Evolutionary conservation across 257 asterid genomes (phyloP).

Genomic region (Ballota nigra): DNA sequence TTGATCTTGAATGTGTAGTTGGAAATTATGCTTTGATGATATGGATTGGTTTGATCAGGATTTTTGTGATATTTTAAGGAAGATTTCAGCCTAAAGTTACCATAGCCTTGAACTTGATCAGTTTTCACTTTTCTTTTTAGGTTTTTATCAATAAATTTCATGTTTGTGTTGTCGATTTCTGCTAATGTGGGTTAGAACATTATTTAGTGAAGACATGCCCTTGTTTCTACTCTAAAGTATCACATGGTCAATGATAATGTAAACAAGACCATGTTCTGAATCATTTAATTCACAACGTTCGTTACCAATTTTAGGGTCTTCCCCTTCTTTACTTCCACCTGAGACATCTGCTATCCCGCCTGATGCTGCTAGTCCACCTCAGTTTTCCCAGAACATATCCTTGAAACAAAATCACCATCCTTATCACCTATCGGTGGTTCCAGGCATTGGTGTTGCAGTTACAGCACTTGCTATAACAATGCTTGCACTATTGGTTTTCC

Average conservation of each 20-base stretch:
- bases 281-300: neutral
- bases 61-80: neutral
- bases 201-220: neutral
- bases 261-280: neutral
- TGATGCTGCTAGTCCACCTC: slow-evolving; percentile 60
- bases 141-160: neutral
- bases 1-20: neutral
- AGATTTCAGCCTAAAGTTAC: neutral
- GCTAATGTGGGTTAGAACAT: neutral
- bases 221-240: neutral
- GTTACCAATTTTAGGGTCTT: slow-evolving; percentile 39
- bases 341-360: slow-evolving; percentile 54
- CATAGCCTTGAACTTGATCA: neutral
- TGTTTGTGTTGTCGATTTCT: neutral
- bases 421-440: slow-evolving; percentile 60
- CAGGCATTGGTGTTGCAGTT: slow-evolving; percentile 67
- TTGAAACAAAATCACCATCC: slow-evolving; percentile 43
- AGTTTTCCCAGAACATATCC: slow-evolving; percentile 42
- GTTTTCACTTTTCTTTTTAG: neutral
- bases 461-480: slow-evolving; percentile 47
- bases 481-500: slow-evolving; percentile 56
- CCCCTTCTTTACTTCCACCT: slow-evolving; percentile 49
- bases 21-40: neutral
- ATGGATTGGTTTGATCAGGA: neutral
- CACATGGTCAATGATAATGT: neutral